Evolutionary conservation across 306 rosid genomes (phyloP), one percentile per base, ranked within the genome.

Genomic region (barrel medic (Medicago truncatula)): DNA sequence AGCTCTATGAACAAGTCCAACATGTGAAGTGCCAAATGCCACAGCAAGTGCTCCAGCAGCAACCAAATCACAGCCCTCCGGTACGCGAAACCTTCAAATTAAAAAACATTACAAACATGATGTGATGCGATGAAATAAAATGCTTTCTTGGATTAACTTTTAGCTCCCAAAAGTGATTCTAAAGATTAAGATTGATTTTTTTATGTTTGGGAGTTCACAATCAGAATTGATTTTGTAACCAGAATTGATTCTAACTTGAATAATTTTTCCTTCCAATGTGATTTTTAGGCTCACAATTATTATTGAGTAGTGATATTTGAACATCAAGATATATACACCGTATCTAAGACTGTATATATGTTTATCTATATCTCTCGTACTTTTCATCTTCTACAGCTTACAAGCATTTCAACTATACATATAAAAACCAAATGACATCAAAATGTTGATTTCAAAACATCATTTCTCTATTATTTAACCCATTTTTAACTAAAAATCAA

Each of bases 21-120:
- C 91, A 59, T 95, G 99, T 7, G 97, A 92, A 50, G 99, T 95
- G 28, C 99, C 99, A 78, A 80, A 95, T 5, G 97, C 97, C 66
- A 92, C 97, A 38, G 91, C 91, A 83, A 95, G 91, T 16, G 97
- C 97, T 2, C 88, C 96, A 10, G 99, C 97, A 31, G 89, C 88
- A 40, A 92, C 92, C 78, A 92, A 56, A 86, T 92, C 97, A 82
- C 97, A 92, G 59, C 92, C 97, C 44, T 87, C 92, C 18, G 97
- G 97, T 46, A 92, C 97, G 3, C 78, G 82, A 73, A 87, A 80
- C 89, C 98, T 94, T 89, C 75, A 85, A 75, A 65, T 23, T 46
- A 20, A 50, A 50, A 65, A 59, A 66, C 62, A 41, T 83, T 39
- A 52, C 57, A 72, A 46, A 74, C 62, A 8, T 21, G 21, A 43